Base-by-base conservation (phyloP, 257 asterid genomes). In the Solanum acaule region DNA sequence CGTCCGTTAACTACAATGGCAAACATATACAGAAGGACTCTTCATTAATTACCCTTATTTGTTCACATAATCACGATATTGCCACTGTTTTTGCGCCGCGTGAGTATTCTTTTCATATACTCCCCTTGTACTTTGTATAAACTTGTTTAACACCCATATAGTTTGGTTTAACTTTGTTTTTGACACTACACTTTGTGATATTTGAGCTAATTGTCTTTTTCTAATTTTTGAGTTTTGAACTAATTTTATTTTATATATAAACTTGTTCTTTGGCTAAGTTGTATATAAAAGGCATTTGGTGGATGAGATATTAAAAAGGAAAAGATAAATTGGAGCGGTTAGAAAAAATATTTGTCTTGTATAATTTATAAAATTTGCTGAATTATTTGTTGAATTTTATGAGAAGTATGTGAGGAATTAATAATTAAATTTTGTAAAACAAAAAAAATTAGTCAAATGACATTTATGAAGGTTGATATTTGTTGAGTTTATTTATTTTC, bases 1-100 rank as follows among this genome's bases (percentile, higher is more conserved):
- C 90, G n/a, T 90, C 92, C 70, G 78, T 84, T 90, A 86, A 89
- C 90, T 86, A 88, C 77, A 85, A 73, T 59, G 88, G 76, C 89
- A 73, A 56, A 86, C 89, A 84, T 86, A 88, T 90, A 88, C 86
- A 31, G 31, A 27, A 6, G 13, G 70, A 10, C 35, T 49, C 85
- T 85, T 71, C 40, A 49, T 76, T 3, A 18, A 85, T 13, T 72
- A 83, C 94, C 93, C 86, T 38, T 14, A 37, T 34, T 5, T 27
- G 4, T 87, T 70, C 29, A 29, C 15, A 0, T 87, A 87, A 40
- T 92, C 87, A 40, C 94, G 22, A 5, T n/a, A 52, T 46, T 87
- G 91, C 94, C 93, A 86, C 91, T 27, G 6, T 2, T 18, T 14
- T 78, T 40, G 8, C 84, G 15, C 84, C 84, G 84, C 63, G 37